A percentile compares a stretch with the other conserved stretches of the same genome.
These are phyloP conservation scores for Linderniella brevidens DNA, from an alignment of 257 asterid species.

Conservation along the genomic window DNA sequence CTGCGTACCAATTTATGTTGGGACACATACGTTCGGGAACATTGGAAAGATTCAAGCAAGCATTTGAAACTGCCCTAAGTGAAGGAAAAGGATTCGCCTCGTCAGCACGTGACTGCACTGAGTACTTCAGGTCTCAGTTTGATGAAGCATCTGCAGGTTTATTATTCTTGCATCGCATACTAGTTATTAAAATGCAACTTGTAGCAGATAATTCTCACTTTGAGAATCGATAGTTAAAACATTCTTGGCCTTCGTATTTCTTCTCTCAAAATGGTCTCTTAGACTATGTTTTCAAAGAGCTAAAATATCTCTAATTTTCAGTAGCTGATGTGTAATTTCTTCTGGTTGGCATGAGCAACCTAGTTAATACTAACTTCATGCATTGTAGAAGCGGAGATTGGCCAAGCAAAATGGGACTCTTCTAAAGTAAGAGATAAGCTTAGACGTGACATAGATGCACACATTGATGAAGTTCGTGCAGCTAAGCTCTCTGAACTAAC, in stretches of 20 bases:
- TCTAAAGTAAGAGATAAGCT: constrained; percentile 82
- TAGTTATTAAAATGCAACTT: no score
- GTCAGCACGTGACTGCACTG: constrained; percentile 63
- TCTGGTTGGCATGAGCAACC: no score
- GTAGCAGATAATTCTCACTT: no score
- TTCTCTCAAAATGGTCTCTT: no score
- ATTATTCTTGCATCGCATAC: constrained; percentile 5
- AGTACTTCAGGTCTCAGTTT: constrained; percentile 33
- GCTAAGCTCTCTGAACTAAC: constrained; percentile 66
- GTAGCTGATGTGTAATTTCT: no score
- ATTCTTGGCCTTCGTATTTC: no score
- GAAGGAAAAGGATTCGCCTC: constrained; percentile 67
- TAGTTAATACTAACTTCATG: no score
- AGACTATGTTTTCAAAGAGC: no score
- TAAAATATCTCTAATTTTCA: no score
- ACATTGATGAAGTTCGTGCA: constrained; percentile 44
- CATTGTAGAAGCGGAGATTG: constrained; percentile 39
- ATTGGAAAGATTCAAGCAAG: constrained; percentile 57
- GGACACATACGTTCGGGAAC: constrained; percentile 77
- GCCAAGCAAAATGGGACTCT: constrained; percentile 84
- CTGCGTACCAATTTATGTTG: constrained; percentile 74
- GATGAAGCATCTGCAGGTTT: constrained; percentile 73
- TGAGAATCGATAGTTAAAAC: no score
- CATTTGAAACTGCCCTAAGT: constrained; percentile 48
- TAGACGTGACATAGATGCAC: constrained; percentile 78